Conservation (phyloP, 495 filamentous ascomycete species). For the Penicillium mononematosum region DNA sequence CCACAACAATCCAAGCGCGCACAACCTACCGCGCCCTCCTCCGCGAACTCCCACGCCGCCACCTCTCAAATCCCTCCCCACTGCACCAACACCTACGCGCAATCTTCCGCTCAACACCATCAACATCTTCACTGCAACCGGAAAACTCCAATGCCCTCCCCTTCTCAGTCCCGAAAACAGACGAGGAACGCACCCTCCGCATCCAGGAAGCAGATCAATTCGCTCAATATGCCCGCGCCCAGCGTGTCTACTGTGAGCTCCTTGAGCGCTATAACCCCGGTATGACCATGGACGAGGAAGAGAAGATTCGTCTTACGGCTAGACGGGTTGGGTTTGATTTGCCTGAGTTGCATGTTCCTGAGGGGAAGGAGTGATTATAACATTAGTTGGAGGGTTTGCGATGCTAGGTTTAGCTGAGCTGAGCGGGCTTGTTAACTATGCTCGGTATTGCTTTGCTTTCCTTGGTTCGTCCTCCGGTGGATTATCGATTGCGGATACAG, state of each 20-base stretch:
- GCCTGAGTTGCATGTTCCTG: conserved; percentile 45
- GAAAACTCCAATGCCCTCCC: neutral
- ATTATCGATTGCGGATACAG: neutral
- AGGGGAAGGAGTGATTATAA: conserved; percentile 19
- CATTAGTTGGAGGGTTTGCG: neutral
- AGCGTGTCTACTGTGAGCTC: conserved; percentile 74
- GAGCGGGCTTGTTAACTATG: too few relatives aligned
- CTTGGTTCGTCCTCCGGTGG: neutral
- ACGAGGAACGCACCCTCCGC: conserved; percentile 22
- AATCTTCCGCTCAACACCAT: conserved; percentile 35
- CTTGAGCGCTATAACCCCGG: conserved; percentile 93
- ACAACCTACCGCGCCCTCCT: conserved; percentile 87
- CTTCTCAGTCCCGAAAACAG: conserved; percentile 18
- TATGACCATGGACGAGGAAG: conserved; percentile 79
- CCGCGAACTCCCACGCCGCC: conserved; percentile 79
- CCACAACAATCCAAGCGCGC: conserved; percentile 52
- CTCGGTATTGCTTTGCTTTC: neutral
- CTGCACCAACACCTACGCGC: conserved; percentile 60
- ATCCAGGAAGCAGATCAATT: conserved; percentile 71
- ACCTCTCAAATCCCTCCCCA: conserved; percentile 54
- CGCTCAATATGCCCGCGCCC: conserved; percentile 74
- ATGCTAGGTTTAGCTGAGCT: too few relatives aligned
- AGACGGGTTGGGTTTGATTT: conserved; percentile 86
- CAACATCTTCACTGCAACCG: conserved; percentile 11
- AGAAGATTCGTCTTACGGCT: conserved; percentile 78